Evolutionary conservation across 768 basidiomycete species (phyloP), one percentile per base, ranked within the genome.

Genomic region (Suillus weaverae): DNA sequence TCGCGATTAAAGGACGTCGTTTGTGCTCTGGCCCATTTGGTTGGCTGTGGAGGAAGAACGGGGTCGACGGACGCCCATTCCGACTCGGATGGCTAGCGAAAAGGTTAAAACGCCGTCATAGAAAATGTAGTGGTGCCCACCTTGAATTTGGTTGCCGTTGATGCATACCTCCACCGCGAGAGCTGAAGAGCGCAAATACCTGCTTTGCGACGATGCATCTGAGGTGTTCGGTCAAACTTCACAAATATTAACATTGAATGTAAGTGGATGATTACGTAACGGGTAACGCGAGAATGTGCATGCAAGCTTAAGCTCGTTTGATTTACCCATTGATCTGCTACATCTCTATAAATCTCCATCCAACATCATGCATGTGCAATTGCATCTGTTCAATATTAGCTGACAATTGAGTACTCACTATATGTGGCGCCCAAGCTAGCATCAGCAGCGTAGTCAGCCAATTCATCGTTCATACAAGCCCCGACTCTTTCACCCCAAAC

Each of bases 21-120:
- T 59, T 30, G 39, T 26, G 67, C 35, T 5, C 62, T 67, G 26
- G 41, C 30, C 67, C 67, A 68, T 60, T 68, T 68, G 38, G 62
- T 53, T 35, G 67, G 61, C 9, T 65, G 36, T 32, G 51, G 64
- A 35, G 64, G 64, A 26, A 22, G 36, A 41, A 55, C 16, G 4
- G 64, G 14, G 5, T 62, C 13, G 9, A 50, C 44, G 32, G 64
- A 18, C 16, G n/a, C n/a, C 62, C 62, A 63, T 63, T 36, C 22
- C 20, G 62, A 26, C 26, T 26, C 26, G 26, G 26, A 41, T 61
- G 60, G 62, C 62, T 63, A 16, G 38, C 11, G 35, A 63, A 11
- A 62, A 33, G 16, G 56, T 57, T 57, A 26, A 20, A 14, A 20
- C 11, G 11, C 18, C 30, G 30, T 59, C 26, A 20, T 20, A 32